phyloP scores from a whole-genome alignment of 2,329 filamentous ascomycete species.

The Lecanicillium sp. region DNA sequence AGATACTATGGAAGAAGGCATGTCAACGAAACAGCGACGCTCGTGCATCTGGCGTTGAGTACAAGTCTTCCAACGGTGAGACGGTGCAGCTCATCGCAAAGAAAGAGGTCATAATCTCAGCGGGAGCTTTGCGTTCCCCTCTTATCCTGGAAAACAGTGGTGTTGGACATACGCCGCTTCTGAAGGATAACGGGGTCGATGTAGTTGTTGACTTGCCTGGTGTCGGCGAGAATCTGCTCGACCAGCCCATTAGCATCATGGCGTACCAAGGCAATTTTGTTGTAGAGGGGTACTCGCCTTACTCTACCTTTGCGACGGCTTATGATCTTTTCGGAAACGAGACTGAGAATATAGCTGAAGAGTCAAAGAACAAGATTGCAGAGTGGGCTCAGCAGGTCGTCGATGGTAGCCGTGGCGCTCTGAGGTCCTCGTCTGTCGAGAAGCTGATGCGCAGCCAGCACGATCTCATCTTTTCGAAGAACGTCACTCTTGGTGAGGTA shows the following conservation, averaged over 20 bases:
- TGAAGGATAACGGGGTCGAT: constrained; percentile 32
- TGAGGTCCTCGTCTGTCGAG: constrained; percentile 25
- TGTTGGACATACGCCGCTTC: constrained; percentile 35
- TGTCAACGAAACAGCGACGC: constrained; percentile 3
- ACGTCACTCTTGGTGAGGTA: constrained; percentile 37
- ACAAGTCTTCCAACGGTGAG: constrained; percentile 25
- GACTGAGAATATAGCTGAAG: constrained; percentile 14
- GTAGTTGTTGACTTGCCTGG: constrained; percentile 36
- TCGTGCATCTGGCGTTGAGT: constrained; percentile 27
- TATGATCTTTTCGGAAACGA: constrained; percentile 24
- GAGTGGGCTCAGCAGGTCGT: constrained; percentile 22
- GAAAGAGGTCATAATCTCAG: constrained; percentile 39
- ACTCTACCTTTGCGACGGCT: constrained; percentile 24
- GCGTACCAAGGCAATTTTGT: constrained; percentile 15
- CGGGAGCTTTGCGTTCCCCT: constrained; percentile 42
- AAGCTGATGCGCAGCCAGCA: constrained; percentile 35
- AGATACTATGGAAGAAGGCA: constrained; percentile 18
- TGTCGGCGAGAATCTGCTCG: constrained; percentile 44
- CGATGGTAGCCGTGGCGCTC: constrained; percentile 16
- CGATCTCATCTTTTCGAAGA: constrained; percentile 36
- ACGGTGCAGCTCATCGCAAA: constrained; percentile 25
- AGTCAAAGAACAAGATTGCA: constrained; percentile 17
- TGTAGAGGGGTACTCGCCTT: constrained; percentile 18
- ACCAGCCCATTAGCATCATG: constrained; percentile 32
- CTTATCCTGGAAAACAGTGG: constrained; percentile 45